Conservation (phyloP, 2,329 filamentous ascomycete species). For the Verticillium nubilum region DNA sequence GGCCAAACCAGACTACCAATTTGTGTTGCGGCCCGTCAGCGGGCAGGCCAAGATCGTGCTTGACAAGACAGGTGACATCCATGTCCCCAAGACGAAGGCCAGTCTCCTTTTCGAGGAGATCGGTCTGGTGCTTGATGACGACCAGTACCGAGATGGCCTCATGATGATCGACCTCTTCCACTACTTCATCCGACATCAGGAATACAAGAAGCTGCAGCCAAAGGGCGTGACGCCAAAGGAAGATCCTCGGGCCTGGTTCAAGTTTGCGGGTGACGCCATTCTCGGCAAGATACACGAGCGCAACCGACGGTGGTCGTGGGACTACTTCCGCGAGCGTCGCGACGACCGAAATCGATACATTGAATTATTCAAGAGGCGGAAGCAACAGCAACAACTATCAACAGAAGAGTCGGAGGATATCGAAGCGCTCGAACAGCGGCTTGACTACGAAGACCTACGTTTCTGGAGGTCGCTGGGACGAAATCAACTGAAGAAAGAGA, state of each 20-base stretch:
- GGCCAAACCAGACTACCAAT: constrained; percentile 64
- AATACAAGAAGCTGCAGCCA: constrained; percentile 90
- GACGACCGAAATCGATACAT: constrained; percentile 89
- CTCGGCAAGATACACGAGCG: constrained; percentile 91
- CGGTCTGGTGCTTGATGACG: constrained; percentile 92
- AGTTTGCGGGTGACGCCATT: constrained; percentile 85
- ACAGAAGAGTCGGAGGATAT: constrained; percentile 68
- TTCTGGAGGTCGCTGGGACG: constrained; percentile 95
- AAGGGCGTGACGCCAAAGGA: constrained; percentile 77
- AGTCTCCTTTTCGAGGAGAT: constrained; percentile 94
- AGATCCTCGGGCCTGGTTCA: constrained; percentile 86
- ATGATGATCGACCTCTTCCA: constrained; percentile 99
- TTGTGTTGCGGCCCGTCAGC: constrained; percentile 91
- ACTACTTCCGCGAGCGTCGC: constrained; percentile 84
- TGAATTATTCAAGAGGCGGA: constrained; percentile 91
- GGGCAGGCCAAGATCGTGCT: constrained; percentile 92
- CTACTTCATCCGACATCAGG: constrained; percentile 95
- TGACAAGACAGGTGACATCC: constrained; percentile 80
- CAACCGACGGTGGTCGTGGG: constrained; percentile 94
- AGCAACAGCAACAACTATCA: constrained; percentile 66
- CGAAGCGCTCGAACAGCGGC: constrained; percentile 74
- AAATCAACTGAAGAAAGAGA: constrained; percentile 93
- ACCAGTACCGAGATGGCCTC: constrained; percentile 92
- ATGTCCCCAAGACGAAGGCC: constrained; percentile 82
- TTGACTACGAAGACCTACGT: constrained; percentile 88